A percentile compares a stretch with the other conserved stretches of the same genome.
phyloP scores from a whole-genome alignment of 768 basidiomycete genomes.

The Tylopilus subfusipes region DNA sequence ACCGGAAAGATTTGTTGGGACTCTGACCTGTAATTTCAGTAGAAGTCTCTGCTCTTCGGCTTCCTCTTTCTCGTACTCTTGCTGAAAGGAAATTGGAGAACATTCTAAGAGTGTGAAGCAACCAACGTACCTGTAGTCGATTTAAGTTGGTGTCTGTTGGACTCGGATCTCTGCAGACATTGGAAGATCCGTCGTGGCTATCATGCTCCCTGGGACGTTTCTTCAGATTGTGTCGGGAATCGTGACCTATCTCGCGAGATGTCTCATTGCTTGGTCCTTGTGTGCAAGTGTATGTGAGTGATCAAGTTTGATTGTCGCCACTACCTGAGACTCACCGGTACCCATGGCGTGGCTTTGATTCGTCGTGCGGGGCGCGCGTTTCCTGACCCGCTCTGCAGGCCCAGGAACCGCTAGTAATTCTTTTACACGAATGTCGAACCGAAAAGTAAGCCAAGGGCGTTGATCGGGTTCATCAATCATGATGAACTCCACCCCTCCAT shows the following conservation, averaged over 20 bases:
- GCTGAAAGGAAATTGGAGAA: not conserved
- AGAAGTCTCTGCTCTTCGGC: conserved; percentile 15
- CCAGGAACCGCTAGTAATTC: not conserved
- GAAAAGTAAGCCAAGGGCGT: conserved; percentile 13
- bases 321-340: not conserved
- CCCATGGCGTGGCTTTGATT: not conserved
- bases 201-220: not conserved
- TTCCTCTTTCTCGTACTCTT: conserved; percentile 9
- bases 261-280: not conserved
- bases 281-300: not conserved
- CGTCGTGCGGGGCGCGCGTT: not conserved
- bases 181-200: not conserved
- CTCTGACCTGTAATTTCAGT: conserved; percentile 9
- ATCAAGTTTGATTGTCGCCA: not conserved
- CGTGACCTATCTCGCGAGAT: not conserved
- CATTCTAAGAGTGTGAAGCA: not conserved
- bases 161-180: not conserved
- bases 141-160: not conserved
- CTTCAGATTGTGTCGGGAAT: not conserved
- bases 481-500: conserved; percentile 1
- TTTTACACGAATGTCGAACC: conserved; percentile 6
- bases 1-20: not conserved
- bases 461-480: conserved; percentile 14
- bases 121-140: conserved; percentile 1
- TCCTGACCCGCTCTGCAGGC: not conserved